A percentile compares a stretch with the other conserved stretches of the same genome.
Conservation (phyloP, 768 basidiomycete species). For the Mycena latifolia region DNA sequence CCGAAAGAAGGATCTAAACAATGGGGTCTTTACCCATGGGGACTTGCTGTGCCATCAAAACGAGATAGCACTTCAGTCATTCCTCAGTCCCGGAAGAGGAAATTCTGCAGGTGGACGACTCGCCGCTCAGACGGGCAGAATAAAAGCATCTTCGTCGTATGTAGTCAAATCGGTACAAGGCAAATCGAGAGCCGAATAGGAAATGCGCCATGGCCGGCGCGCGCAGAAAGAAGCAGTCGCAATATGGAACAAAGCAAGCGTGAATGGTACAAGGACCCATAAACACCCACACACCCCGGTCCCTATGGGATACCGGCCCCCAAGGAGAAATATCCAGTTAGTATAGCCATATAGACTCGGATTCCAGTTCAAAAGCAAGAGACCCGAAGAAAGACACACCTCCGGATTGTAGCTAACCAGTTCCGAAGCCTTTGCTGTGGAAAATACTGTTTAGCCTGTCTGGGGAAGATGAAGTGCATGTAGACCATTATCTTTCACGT, state of each 20-base stretch:
- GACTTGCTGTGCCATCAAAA: background rate
- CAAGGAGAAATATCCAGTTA: background rate
- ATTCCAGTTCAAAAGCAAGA: background rate
- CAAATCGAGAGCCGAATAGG: background rate
- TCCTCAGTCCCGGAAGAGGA: background rate
- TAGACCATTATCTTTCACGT: too few relatives aligned
- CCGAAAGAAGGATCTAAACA: slow-evolving; percentile 17
- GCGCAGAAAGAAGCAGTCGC: background rate
- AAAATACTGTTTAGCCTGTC: too few relatives aligned
- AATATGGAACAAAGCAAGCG: slow-evolving; percentile 2
- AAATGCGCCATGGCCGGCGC: background rate
- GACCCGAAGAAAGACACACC: too few relatives aligned
- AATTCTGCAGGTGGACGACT: background rate
- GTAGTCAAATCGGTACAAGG: slow-evolving; percentile 1
- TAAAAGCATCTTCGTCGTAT: slow-evolving; percentile 10
- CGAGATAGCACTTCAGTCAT: background rate
- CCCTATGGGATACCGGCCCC: background rate
- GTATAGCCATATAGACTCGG: background rate
- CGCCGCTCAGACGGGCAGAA: background rate
- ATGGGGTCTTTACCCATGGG: slow-evolving; percentile 18
- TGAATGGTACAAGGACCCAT: slow-evolving; percentile 22
- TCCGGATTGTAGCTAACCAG: too few relatives aligned
- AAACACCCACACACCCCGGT: slow-evolving; percentile 17
- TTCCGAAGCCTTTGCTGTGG: too few relatives aligned
- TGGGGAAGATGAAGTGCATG: too few relatives aligned